phyloP scores from a whole-genome alignment of 2,329 filamentous ascomycete genomes.

The Exophiala lecanii-corni region DNA sequence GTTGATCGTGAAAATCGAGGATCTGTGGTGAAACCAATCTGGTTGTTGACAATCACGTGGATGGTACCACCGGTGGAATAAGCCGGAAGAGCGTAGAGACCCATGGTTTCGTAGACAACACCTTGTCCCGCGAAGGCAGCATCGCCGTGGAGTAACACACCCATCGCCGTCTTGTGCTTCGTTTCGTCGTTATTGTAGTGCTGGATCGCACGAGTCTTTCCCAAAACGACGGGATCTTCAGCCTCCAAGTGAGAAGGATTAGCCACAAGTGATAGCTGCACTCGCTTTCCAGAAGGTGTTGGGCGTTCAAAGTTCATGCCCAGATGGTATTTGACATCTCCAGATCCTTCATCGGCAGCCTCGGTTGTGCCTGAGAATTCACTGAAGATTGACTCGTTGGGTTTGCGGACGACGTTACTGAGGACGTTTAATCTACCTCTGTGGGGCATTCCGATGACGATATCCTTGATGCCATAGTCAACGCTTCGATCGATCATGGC shows the following conservation, averaged over 20 bases:
- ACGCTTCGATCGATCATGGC: constrained; percentile 96
- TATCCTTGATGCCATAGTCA: constrained; percentile 97
- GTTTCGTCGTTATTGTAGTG: constrained; percentile 98
- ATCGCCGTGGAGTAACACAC: constrained; percentile 92
- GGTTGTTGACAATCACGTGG: constrained; percentile 97
- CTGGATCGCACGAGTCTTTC: constrained; percentile 95
- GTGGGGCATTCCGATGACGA: constrained; percentile 99
- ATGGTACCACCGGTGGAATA: constrained; percentile 98
- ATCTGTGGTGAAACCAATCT: constrained; percentile 99
- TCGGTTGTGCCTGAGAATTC: constrained; percentile 88
- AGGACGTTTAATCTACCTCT: constrained; percentile 97
- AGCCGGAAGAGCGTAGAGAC: constrained; percentile 89
- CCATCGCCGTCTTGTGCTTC: constrained; percentile 85
- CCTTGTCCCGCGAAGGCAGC: constrained; percentile 95
- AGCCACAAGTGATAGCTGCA: constrained; percentile 96
- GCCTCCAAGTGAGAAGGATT: constrained; percentile 98
- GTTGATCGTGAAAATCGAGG: constrained; percentile 96
- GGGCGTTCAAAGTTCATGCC: constrained; percentile 99
- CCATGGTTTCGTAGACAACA: constrained; percentile 96
- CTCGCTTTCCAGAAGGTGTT: constrained; percentile 95
- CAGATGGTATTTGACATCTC: constrained; percentile 98
- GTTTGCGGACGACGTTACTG: constrained; percentile 97
- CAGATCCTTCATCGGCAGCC: constrained; percentile 90
- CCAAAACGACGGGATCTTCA: constrained; percentile 94
- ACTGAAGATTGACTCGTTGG: constrained; percentile 99